phyloP scores from a whole-genome alignment of 1,139 yeast species.

The Hanseniaspora uvarum region DNA sequence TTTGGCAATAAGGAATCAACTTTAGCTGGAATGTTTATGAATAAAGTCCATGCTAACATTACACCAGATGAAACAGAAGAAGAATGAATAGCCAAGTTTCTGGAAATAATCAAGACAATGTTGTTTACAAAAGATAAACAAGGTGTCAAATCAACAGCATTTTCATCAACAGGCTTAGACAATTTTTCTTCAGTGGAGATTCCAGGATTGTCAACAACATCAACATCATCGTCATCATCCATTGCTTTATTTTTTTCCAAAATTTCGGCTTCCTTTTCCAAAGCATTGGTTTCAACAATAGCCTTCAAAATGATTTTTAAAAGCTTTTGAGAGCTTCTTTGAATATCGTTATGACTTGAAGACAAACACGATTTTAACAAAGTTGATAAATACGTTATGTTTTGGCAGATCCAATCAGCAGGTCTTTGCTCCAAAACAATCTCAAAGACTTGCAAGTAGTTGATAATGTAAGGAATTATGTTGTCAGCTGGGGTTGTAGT shows the following conservation, averaged over 20 bases:
- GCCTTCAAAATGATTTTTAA: constrained; percentile 57
- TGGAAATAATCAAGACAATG: constrained; percentile 61
- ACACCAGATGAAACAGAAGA: constrained; percentile 79
- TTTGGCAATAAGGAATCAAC: constrained; percentile 65
- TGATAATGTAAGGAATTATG: constrained; percentile 63
- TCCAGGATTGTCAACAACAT: constrained; percentile 22
- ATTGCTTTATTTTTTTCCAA: constrained; percentile 18
- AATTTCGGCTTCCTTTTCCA: constrained; percentile 28
- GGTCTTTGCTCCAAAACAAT: constrained; percentile 73
- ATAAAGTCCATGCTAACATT: constrained; percentile 72
- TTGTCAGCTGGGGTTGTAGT: constrained; percentile 58
- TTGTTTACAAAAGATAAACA: constrained; percentile 54
- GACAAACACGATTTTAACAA: constrained; percentile 73
- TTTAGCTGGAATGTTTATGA: constrained; percentile 59
- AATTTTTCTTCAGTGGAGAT: constrained; percentile 7
- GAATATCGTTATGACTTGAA: constrained; percentile 75
- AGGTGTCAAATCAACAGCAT: constrained; percentile 43
- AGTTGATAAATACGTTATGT: constrained; percentile 56
- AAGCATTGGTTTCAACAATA: constrained; percentile 32
- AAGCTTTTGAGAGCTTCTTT: constrained; percentile 69
- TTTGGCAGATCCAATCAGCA: constrained; percentile 64
- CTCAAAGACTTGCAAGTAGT: constrained; percentile 84
- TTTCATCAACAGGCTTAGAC: constrained; percentile 20
- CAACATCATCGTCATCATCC: constrained; percentile 15
- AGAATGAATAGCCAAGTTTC: constrained; percentile 72